A percentile compares a stretch with the other conserved stretches of the same genome.
Conservation (phyloP, 495 filamentous ascomycete species). For the Penicillium arizonense region DNA sequence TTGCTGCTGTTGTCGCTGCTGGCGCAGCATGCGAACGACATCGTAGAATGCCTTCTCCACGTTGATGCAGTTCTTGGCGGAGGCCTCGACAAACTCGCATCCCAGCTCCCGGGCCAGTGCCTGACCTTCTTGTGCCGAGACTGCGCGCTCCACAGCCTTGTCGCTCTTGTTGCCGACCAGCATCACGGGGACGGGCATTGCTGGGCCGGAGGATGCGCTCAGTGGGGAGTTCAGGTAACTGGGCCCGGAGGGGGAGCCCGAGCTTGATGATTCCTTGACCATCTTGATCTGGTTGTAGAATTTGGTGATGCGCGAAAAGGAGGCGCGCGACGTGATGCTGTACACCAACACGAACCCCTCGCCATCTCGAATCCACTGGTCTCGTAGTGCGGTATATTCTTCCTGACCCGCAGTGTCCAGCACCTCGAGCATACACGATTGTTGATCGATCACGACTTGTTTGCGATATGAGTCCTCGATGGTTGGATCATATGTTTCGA, state of each 20-base stretch:
- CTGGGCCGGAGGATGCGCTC: slow-evolving; percentile 55
- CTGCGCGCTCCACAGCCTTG: slow-evolving; percentile 89
- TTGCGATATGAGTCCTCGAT: slow-evolving; percentile 98
- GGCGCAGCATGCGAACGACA: slow-evolving; percentile 84
- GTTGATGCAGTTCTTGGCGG: slow-evolving; percentile 99
- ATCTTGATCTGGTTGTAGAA: slow-evolving; percentile 97
- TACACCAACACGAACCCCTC: slow-evolving; percentile 98
- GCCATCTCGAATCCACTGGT: slow-evolving; percentile 98
- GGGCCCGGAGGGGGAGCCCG: slow-evolving; percentile 59
- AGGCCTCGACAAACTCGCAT: slow-evolving; percentile 97
- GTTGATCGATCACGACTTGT: slow-evolving; percentile 95
- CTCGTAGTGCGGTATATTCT: slow-evolving; percentile 94
- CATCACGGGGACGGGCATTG: slow-evolving; percentile 87
- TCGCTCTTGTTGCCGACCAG: slow-evolving; percentile 98
- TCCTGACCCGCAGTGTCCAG: slow-evolving; percentile 99
- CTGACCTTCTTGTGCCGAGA: slow-evolving; percentile 94
- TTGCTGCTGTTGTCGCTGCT: slow-evolving; percentile 65
- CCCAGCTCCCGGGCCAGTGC: slow-evolving; percentile 87
- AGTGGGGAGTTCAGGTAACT: slow-evolving; percentile 67
- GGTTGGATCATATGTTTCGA: slow-evolving; percentile 92
- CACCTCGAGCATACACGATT: slow-evolving; percentile 98
- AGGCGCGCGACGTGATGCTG: slow-evolving; percentile 94
- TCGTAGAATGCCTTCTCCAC: slow-evolving; percentile 99
- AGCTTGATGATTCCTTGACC: slow-evolving; percentile 89
- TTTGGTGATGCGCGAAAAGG: slow-evolving; percentile 88